Conservation (phyloP, 495 filamentous ascomycete species). For the Cercophora sp. region DNA sequence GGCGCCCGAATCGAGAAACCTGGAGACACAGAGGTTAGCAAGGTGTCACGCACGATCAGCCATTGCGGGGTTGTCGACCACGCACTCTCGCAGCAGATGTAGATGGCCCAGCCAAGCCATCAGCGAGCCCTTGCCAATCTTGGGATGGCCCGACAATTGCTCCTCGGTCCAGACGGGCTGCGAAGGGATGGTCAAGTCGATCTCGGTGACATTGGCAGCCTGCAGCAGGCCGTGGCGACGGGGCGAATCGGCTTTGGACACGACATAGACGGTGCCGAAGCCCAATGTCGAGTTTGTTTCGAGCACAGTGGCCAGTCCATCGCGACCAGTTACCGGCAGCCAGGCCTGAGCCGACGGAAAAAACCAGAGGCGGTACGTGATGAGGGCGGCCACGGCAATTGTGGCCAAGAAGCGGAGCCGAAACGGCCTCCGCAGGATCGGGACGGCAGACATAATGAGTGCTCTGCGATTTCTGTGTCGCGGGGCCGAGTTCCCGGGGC, state of each 20-base stretch:
- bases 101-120: slow-evolving; percentile 19
- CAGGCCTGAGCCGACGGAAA: slow-evolving; percentile 7
- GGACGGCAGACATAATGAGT: slow-evolving; percentile 10
- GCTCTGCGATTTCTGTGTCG: no score
- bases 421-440: slow-evolving; percentile 7
- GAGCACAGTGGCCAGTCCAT: background rate
- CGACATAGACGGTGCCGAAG: slow-evolving; percentile 32
- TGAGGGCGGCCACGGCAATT: slow-evolving; percentile 4
- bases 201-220: slow-evolving; percentile 20
- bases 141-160: slow-evolving; percentile 8
- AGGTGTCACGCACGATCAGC: background rate
- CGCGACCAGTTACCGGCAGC: slow-evolving; percentile 6
- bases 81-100: slow-evolving; percentile 12
- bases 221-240: slow-evolving; percentile 12
- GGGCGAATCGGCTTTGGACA: slow-evolving; percentile 17
- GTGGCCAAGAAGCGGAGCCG: slow-evolving; percentile 10
- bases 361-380: slow-evolving; percentile 8
- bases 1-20: slow-evolving; percentile 37
- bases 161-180: slow-evolving; percentile 15
- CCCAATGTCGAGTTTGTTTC: slow-evolving; percentile 26
- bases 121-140: slow-evolving; percentile 12
- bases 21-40: background rate
- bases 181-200: slow-evolving; percentile 27
- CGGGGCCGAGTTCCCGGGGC: no score
- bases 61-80: background rate